phyloP scores from a whole-genome alignment of 1,284 basidiomycete species.

The Boletellus sp. region DNA sequence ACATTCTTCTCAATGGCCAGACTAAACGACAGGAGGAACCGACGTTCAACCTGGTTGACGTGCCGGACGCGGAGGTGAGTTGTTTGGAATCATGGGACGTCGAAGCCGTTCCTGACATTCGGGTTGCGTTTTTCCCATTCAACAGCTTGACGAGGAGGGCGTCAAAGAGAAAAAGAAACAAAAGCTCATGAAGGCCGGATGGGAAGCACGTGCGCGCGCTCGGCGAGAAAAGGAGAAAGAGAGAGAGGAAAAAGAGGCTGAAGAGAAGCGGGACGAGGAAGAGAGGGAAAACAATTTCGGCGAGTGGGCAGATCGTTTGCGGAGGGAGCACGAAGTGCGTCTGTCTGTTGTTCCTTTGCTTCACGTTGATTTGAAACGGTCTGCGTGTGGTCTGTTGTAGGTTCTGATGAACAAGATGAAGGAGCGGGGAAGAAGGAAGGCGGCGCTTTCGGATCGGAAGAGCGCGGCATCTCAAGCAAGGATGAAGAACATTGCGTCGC shows the following conservation, averaged over 20 bases:
- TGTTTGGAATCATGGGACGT: background rate
- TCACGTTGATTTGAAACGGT: background rate
- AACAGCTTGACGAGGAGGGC: slow-evolving; percentile 84
- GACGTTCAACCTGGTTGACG: slow-evolving; percentile 85
- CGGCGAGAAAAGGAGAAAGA: slow-evolving; percentile 89
- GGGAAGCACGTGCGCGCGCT: slow-evolving; percentile 84
- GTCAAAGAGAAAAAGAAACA: slow-evolving; percentile 96
- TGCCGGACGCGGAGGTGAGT: slow-evolving; percentile 82
- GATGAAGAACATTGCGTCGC: slow-evolving; percentile 94
- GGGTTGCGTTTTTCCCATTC: slow-evolving; percentile 19
- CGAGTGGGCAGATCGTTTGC: slow-evolving; percentile 71
- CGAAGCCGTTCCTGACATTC: background rate
- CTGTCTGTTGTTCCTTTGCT: background rate
- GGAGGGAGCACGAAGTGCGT: slow-evolving; percentile 75
- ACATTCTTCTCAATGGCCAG: background rate
- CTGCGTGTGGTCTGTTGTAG: slow-evolving; percentile 37
- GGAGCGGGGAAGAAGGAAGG: slow-evolving; percentile 77
- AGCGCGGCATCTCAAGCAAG: slow-evolving; percentile 93
- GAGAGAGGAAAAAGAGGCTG: slow-evolving; percentile 70
- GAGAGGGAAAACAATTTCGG: slow-evolving; percentile 69
- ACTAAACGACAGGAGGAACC: slow-evolving; percentile 63
- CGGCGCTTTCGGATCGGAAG: slow-evolving; percentile 87
- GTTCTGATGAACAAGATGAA: slow-evolving; percentile 81
- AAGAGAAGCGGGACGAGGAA: slow-evolving; percentile 74
- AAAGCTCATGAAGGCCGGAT: slow-evolving; percentile 90